Evolutionary conservation across 257 asterid genomes (phyloP).

Genomic region (Thymus quinquecostatus): DNA sequence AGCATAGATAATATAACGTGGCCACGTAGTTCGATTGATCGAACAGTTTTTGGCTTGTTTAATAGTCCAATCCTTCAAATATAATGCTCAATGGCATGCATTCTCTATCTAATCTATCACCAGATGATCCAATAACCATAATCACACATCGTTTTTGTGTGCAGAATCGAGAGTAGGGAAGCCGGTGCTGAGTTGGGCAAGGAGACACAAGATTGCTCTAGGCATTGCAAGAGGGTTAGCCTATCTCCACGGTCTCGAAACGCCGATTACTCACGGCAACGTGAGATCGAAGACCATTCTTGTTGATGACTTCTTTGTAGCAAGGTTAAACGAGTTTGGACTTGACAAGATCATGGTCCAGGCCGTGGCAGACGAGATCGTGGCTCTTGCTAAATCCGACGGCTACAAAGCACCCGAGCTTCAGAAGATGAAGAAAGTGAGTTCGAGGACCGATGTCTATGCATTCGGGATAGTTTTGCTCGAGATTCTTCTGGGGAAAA

Average conservation of each 20-base stretch:
- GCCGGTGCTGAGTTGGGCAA: slow-evolving; percentile 87
- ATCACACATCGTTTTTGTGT: slow-evolving; percentile 4
- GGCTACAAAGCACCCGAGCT: slow-evolving; percentile 98
- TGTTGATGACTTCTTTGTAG: slow-evolving; percentile 81
- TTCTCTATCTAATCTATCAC: too few species aligned
- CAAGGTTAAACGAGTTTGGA: slow-evolving; percentile 86
- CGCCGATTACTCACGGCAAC: slow-evolving; percentile 91
- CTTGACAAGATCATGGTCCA: slow-evolving; percentile 90
- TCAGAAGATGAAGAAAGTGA: slow-evolving; percentile 89
- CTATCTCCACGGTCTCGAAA: slow-evolving; percentile 85
- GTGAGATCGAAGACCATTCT: slow-evolving; percentile 81
- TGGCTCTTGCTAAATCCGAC: slow-evolving; percentile 70
- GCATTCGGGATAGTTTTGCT: slow-evolving; percentile 87
- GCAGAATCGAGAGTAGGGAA: slow-evolving; percentile 87
- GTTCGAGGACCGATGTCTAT: slow-evolving; percentile 80
- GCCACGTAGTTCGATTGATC: too few species aligned
- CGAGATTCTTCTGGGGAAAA: slow-evolving; percentile 83
- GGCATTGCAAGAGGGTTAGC: slow-evolving; percentile 88
- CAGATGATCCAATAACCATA: slow-evolving; percentile 7
- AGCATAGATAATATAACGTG: too few species aligned
- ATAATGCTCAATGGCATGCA: too few species aligned
- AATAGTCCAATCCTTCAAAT: too few species aligned
- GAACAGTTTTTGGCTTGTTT: too few species aligned
- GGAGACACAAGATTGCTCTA: slow-evolving; percentile 93
- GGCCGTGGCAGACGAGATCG: slow-evolving; percentile 77